Conservation (phyloP, 768 basidiomycete species). For the Serendipita sp. region DNA sequence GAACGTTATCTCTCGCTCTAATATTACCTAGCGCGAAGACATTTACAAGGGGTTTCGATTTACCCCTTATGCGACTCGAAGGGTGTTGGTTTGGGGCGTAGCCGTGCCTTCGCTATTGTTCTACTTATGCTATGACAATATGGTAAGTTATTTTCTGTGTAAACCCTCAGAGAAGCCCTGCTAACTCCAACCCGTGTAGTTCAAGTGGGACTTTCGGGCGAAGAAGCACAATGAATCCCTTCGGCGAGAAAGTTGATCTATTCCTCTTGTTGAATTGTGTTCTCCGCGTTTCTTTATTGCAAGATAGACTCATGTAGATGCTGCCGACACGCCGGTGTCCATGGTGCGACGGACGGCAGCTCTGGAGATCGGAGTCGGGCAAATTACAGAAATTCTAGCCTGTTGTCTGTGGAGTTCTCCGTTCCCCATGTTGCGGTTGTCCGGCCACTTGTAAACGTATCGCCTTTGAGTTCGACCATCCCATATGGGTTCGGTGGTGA, state of each 20-base stretch:
- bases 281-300: neutral
- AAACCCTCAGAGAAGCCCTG: neutral
- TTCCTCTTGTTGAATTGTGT: neutral
- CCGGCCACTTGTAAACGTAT: neutral
- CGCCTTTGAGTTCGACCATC: no score
- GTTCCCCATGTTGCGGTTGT: neutral
- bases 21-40: slow-evolving; percentile 48
- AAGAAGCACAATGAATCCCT: slow-evolving; percentile 6
- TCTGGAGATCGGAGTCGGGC: neutral
- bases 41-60: slow-evolving; percentile 75
- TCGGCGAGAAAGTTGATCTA: neutral
- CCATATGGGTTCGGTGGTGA: neutral
- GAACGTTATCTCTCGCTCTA: neutral
- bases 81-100: slow-evolving; percentile 42
- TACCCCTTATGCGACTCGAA: slow-evolving; percentile 50
- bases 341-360: neutral
- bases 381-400: no score
- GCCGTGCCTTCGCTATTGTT: slow-evolving; percentile 47
- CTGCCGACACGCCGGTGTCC: neutral
- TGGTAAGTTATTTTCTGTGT: neutral
- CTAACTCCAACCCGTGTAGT: neutral
- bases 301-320: neutral
- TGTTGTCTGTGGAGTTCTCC: neutral
- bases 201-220: slow-evolving; percentile 3
- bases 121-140: slow-evolving; percentile 22